A percentile compares a stretch with the other conserved stretches of the same genome.
phyloP scores from a whole-genome alignment of 2,329 filamentous ascomycete species.

The Periglandula ipomoeae region DNA sequence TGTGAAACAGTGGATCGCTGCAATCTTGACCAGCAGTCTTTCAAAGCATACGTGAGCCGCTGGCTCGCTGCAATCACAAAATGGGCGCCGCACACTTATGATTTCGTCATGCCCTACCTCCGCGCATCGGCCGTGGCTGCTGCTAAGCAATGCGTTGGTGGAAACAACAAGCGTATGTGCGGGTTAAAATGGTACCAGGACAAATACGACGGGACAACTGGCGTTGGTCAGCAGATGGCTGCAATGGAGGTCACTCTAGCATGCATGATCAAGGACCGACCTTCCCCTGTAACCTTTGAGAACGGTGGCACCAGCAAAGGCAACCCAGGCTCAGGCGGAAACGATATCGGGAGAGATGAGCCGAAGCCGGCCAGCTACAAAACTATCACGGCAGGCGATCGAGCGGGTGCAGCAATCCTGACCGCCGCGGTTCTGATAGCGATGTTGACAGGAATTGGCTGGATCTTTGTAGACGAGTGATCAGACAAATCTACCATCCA shows the following conservation, averaged over 20 bases:
- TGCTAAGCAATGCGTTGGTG: slow-evolving; percentile 47
- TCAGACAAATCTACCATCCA: slow-evolving; percentile 22
- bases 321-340: slow-evolving; percentile 35
- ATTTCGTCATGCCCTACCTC: slow-evolving; percentile 43
- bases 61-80: slow-evolving; percentile 55
- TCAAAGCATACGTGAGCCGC: slow-evolving; percentile 53
- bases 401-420: slow-evolving; percentile 56
- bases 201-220: slow-evolving; percentile 48
- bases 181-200: slow-evolving; percentile 50
- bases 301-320: slow-evolving; percentile 50
- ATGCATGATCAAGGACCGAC: slow-evolving; percentile 42
- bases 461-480: slow-evolving; percentile 40
- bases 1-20: slow-evolving; percentile 55
- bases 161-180: slow-evolving; percentile 47
- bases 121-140: slow-evolving; percentile 48
- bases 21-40: slow-evolving; percentile 52
- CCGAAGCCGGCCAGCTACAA: slow-evolving; percentile 16
- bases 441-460: slow-evolving; percentile 43
- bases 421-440: slow-evolving; percentile 49
- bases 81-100: slow-evolving; percentile 51
- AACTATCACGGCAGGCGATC: slow-evolving; percentile 47
- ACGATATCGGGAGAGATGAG: slow-evolving; percentile 32
- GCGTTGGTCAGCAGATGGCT: slow-evolving; percentile 64
- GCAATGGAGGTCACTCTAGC: slow-evolving; percentile 56
- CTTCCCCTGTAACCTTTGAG: slow-evolving; percentile 34